Conservation (phyloP, 2,329 filamentous ascomycete genomes). For the Diaporthe aspalathi region DNA sequence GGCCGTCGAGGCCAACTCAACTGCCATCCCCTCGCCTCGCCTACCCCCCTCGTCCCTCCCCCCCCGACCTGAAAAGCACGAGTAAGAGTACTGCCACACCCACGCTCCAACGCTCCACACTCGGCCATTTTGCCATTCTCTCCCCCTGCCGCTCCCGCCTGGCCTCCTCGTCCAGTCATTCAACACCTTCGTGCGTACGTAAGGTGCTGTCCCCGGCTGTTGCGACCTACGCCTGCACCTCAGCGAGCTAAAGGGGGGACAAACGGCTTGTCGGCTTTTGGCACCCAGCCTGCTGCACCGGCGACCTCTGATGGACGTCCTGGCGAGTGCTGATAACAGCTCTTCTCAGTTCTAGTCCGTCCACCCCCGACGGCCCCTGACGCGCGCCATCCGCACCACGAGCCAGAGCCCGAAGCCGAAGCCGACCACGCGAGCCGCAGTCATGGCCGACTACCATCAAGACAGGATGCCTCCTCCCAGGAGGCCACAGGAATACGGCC, state of each 20-base stretch:
- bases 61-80: slow-evolving; percentile 4
- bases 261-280: slow-evolving; percentile 33
- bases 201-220: slow-evolving; percentile 37
- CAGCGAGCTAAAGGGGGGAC: slow-evolving; percentile 19
- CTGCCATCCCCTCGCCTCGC: not conserved
- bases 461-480: slow-evolving; percentile 58
- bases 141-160: slow-evolving; percentile 36
- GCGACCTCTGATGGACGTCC: slow-evolving; percentile 36
- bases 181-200: slow-evolving; percentile 37
- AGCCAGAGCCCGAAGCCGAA: slow-evolving; percentile 40
- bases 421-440: slow-evolving; percentile 44
- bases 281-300: slow-evolving; percentile 10
- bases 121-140: slow-evolving; percentile 38
- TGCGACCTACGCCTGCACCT: slow-evolving; percentile 35
- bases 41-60: no score
- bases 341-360: slow-evolving; percentile 37
- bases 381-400: slow-evolving; percentile 32
- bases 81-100: slow-evolving; percentile 38
- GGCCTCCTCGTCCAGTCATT: slow-evolving; percentile 30
- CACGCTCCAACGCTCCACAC: slow-evolving; percentile 36
- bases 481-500: slow-evolving; percentile 46
- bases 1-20: slow-evolving; percentile 41
- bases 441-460: slow-evolving; percentile 70
- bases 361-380: slow-evolving; percentile 32
- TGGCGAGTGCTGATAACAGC: slow-evolving; percentile 39